Evolutionary conservation across 345 rosid genomes (phyloP).

Genomic region (Cardamine occulta): DNA sequence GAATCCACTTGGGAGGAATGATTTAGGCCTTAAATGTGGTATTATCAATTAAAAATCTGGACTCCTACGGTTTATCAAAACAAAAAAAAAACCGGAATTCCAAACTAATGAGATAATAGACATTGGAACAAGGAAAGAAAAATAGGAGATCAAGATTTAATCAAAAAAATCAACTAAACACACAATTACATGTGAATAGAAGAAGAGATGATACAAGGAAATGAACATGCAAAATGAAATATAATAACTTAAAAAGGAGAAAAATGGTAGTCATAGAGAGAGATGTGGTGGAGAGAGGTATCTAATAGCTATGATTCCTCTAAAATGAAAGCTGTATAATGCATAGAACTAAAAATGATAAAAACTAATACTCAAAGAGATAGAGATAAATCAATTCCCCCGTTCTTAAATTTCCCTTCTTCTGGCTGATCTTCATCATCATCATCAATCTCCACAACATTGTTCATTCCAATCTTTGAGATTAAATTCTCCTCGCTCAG

Average conservation of each 20-base stretch:
- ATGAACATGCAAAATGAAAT: slow-evolving; percentile 12
- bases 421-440: slow-evolving; percentile 31
- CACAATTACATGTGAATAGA: slow-evolving; percentile 26
- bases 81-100: background rate
- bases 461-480: slow-evolving; percentile 31
- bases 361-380: slow-evolving; percentile 32
- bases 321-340: slow-evolving; percentile 1
- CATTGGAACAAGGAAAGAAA: background rate
- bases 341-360: slow-evolving; percentile 17
- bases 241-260: too few relatives aligned
- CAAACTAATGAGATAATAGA: background rate
- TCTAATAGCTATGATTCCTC: slow-evolving; percentile 25
- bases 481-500: slow-evolving; percentile 31
- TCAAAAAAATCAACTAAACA: background rate
- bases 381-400: slow-evolving; percentile 35
- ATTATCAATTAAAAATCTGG: too few relatives aligned
- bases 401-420: slow-evolving; percentile 15
- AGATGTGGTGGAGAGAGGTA: slow-evolving; percentile 19
- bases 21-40: too few relatives aligned
- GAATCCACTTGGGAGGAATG: too few relatives aligned
- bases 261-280: background rate
- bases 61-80: too few relatives aligned
- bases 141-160: background rate
- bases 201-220: slow-evolving; percentile 7
- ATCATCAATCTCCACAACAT: slow-evolving; percentile 34